These are phyloP conservation scores for Pseudogymnoascus sp. DNA, from an alignment of 2,329 filamentous ascomycete species.

Conservation along the genomic window DNA sequence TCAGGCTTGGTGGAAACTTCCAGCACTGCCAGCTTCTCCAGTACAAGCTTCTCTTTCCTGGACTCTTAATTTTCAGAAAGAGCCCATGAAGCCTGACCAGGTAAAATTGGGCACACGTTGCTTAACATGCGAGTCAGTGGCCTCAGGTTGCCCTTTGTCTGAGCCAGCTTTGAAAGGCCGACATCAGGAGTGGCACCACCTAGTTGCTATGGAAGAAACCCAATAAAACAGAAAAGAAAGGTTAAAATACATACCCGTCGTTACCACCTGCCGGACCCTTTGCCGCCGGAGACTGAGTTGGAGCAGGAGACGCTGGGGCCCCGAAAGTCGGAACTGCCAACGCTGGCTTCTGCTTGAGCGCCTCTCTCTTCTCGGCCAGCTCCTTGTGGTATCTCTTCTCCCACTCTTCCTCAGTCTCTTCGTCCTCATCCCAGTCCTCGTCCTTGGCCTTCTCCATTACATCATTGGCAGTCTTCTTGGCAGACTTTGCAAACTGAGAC, in stretches of 20 bases:
- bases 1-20: neutral
- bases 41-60: neutral
- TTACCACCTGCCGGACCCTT: slow-evolving; percentile 12
- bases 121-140: neutral
- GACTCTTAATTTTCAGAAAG: neutral
- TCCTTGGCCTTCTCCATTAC: slow-evolving; percentile 24
- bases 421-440: slow-evolving; percentile 27
- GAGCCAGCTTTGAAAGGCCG: neutral
- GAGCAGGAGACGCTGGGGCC: slow-evolving; percentile 15
- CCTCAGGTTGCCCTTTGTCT: neutral
- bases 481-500: slow-evolving; percentile 23
- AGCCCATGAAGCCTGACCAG: neutral
- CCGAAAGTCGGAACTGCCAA: slow-evolving; percentile 15
- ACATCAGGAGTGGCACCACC: neutral
- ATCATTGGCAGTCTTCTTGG: slow-evolving; percentile 20
- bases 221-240: neutral
- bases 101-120: neutral
- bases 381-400: slow-evolving; percentile 20
- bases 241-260: neutral
- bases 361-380: neutral
- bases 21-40: neutral
- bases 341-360: neutral
- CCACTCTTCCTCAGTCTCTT: slow-evolving; percentile 18
- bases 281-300: neutral
- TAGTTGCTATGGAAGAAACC: neutral